Base-by-base conservation (phyloP, 495 filamentous ascomycete genomes). In the Penicillium roqueforti region DNA sequence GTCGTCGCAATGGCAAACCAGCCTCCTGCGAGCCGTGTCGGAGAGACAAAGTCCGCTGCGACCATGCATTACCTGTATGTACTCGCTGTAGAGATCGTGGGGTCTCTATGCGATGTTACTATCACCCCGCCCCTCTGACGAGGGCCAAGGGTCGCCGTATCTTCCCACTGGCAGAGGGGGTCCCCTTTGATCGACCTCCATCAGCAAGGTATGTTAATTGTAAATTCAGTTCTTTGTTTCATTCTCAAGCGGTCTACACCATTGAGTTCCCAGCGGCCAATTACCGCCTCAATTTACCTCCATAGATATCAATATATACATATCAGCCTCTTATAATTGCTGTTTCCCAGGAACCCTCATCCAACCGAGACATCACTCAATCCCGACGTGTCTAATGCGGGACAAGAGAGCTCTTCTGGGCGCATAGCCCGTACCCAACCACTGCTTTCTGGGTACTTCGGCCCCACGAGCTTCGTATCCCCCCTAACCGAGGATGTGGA, bases 21-120 rank as follows among this genome's bases (percentile, higher is more conserved):
- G 68, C 73, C 26, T 75, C 74, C 1, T 79, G 76, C 51, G 73
- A 80, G 70, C 73, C 75, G 13, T 79, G 76, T 53, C 68, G 76
- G 1, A 73, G 70, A 51, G 65, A 69, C 41, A 78, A 80, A 60
- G 61, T 79, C 29, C 68, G 72, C 20, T 79, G 75, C 41, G 73
- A 79, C 44, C 76, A 78, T 57, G 47, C 51, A 4, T n/a, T 66
- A 11, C 75, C 60, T 34, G 58, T 50, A 14, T 73, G 65, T 49
- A 61, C 57, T 44, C 67, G 54, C 49, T 74, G 62, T 55, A 41
- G 53, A 22, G 46, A 59, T 11, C 65, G 72, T 14, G 65, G 63
- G 4, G 59, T 66, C 2, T 43, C 60, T 1, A 29, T 32, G 0
- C 54, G 53, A 11, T 74, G 71, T 42, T 67, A 68, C 39, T 72